Evolutionary conservation across 495 filamentous ascomycete species (phyloP), one percentile per base, ranked within the genome.

Genomic region (Hyaloscypha variabilis): DNA sequence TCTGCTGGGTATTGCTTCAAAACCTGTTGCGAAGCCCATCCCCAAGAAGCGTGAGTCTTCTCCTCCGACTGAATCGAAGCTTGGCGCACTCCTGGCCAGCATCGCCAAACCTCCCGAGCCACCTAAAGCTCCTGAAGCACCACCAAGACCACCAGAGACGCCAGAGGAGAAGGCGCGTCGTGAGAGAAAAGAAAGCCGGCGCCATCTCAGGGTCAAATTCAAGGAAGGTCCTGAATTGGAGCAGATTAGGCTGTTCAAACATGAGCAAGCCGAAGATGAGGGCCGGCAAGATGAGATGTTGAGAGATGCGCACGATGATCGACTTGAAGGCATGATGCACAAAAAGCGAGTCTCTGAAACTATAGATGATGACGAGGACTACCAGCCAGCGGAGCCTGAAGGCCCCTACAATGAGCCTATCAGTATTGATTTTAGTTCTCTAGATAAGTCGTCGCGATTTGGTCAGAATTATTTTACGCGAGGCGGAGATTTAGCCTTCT

Each of bases 271-370:
- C 2, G 90, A 93, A 25, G 90, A 95, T 62, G 78, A 88, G 64
- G 88, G 88, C n/a, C 88, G 87, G 10, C 82, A 87, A 28, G 82
- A 84, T 65, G 88, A 82, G 59, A 84, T 87, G 76, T 76, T 87
- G 36, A 84, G 87, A 42, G 89, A 93, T 76, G 85, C 83, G 2
- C 83, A 85, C 42, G 91, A 94, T 67, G 85, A 89, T 56, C 86
- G 87, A 30, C 84, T 84, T 23, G 93, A 97, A 77, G 91, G 92
- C 31, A 89, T 89, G 66, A 89, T 91, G 73, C 85, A 95, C 69
- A 95, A 93, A 74, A 84, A 77, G 55, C 71, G 74, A 26, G 73
- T 90, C 3, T 60, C 88, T 88, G 68, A 69, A 34, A 64, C 85
- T 2, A 73, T 88, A 1, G 90, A 89, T 34, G 90, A 91, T 21